Conservation (phyloP, 805 yeast species). For the Monosporozyma yasuniensis region DNA sequence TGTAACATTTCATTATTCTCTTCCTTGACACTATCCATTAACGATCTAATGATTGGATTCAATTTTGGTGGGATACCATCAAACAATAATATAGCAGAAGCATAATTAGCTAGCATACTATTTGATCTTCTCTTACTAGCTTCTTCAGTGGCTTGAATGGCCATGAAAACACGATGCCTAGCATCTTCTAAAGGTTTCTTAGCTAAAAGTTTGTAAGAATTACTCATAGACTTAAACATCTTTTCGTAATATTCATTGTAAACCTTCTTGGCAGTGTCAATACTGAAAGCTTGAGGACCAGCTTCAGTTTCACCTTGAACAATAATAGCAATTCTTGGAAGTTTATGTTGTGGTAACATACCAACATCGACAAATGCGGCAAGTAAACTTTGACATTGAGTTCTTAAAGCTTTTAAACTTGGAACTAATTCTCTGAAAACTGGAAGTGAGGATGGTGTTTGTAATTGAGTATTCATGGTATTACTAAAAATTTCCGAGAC, state of each 20-base stretch:
- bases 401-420: slow-evolving; percentile 71
- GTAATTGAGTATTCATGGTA: slow-evolving; percentile 32
- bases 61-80: slow-evolving; percentile 72
- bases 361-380: slow-evolving; percentile 72
- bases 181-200: slow-evolving; percentile 72
- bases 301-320: slow-evolving; percentile 94
- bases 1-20: slow-evolving; percentile 66
- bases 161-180: slow-evolving; percentile 51
- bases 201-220: slow-evolving; percentile 62
- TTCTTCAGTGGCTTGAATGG: slow-evolving; percentile 59
- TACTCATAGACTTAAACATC: slow-evolving; percentile 50
- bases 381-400: slow-evolving; percentile 76
- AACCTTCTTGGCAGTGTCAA: slow-evolving; percentile 67
- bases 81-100: slow-evolving; percentile 60
- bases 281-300: slow-evolving; percentile 84
- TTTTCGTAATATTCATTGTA: slow-evolving; percentile 57
- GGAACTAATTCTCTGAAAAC: slow-evolving; percentile 75
- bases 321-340: slow-evolving; percentile 78
- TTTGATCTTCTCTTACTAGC: slow-evolving; percentile 43
- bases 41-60: slow-evolving; percentile 77
- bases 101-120: slow-evolving; percentile 63
- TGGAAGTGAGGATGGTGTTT: slow-evolving; percentile 37
- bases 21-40: slow-evolving; percentile 85
- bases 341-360: slow-evolving; percentile 54
- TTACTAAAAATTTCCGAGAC: slow-evolving; percentile 27